Evolutionary conservation across 768 basidiomycete species (phyloP).

Genomic region (Arthromyces matolae): DNA sequence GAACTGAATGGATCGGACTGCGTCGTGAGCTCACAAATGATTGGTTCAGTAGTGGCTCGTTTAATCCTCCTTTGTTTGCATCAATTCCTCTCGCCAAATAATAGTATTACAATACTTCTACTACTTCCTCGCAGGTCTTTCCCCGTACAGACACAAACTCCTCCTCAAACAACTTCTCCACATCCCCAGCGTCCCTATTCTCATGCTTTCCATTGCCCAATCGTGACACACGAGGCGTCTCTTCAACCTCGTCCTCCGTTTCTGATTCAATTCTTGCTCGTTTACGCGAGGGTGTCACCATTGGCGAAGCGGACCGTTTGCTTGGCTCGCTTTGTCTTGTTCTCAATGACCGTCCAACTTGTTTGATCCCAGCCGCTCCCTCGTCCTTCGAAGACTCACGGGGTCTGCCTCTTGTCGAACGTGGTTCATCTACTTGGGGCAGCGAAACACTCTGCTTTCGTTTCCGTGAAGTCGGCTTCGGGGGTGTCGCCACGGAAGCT

Average conservation of each 20-base stretch:
- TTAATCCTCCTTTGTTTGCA: constrained; percentile 24
- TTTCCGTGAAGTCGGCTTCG: constrained; percentile 8
- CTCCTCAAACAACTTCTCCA: constrained; percentile 8
- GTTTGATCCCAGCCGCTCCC: constrained; percentile 7
- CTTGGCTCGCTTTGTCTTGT: constrained; percentile 10
- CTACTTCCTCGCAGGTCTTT: constrained; percentile 45
- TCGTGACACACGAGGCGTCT: constrained; percentile 5
- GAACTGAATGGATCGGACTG: constrained; percentile 28
- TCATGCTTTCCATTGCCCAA: constrained; percentile 12
- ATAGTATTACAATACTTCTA: no score
- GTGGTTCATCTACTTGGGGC: constrained; percentile 3
- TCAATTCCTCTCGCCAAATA: constrained; percentile 23
- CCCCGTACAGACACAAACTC: constrained; percentile 2
- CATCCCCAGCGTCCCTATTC: constrained; percentile 5
- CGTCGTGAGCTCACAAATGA: constrained; percentile 11
- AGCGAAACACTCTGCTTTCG: constrained; percentile 10
- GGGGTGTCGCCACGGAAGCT: constrained; percentile 8
- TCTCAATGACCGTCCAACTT: constrained; percentile 8
- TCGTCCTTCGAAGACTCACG: constrained; percentile 10
- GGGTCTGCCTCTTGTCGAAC: constrained; percentile 11
- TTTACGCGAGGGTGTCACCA: constrained; percentile 30
- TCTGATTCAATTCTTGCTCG: constrained; percentile 42
- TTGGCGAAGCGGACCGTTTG: constrained; percentile 10
- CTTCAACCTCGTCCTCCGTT: constrained; percentile 16
- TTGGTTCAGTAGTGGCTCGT: constrained; percentile 30